These are phyloP conservation scores for Zea mays DNA, from an alignment of 176 grass and related monocot species.

Conservation along the genomic window DNA sequence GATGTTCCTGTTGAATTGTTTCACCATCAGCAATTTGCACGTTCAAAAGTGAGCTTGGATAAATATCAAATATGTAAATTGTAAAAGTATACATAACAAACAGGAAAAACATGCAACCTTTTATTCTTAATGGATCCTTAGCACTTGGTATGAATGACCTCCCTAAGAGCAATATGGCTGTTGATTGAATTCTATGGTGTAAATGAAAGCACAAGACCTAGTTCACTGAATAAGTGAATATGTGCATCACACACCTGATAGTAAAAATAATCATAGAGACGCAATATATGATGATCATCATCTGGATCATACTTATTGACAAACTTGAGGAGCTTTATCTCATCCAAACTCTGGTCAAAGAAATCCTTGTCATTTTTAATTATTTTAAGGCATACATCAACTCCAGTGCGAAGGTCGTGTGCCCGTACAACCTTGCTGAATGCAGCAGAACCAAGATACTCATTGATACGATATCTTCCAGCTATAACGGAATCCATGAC, in stretches of 20 bases:
- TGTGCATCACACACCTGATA: constrained; percentile 57
- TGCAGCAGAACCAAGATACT: constrained; percentile 94
- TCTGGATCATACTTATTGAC: constrained; percentile 91
- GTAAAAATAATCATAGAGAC: constrained; percentile 95
- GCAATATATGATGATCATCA: constrained; percentile 83
- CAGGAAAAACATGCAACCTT: background rate
- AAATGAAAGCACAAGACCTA: constrained; percentile 20
- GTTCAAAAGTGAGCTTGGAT: constrained; percentile 24
- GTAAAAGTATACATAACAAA: constrained; percentile 11
- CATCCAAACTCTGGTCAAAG: constrained; percentile 98
- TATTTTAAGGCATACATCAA: constrained; percentile 97
- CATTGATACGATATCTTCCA: constrained; percentile 81
- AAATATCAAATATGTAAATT: constrained; percentile 20
- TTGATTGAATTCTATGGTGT: constrained; percentile 13
- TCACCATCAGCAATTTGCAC: constrained; percentile 26
- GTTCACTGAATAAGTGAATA: constrained; percentile 27
- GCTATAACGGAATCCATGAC: constrained; percentile 82
- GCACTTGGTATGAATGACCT: background rate
- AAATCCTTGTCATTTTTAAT: constrained; percentile 98
- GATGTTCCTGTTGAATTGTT: constrained; percentile 74
- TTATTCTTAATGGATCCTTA: constrained; percentile 23
- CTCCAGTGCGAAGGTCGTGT: constrained; percentile 71
- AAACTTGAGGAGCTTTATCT: constrained; percentile 98
- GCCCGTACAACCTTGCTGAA: constrained; percentile 93
- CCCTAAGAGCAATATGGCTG: constrained; percentile 7